phyloP scores from a whole-genome alignment of 169 alveolate genomes.

The Plasmodium gallinaceum region DNA sequence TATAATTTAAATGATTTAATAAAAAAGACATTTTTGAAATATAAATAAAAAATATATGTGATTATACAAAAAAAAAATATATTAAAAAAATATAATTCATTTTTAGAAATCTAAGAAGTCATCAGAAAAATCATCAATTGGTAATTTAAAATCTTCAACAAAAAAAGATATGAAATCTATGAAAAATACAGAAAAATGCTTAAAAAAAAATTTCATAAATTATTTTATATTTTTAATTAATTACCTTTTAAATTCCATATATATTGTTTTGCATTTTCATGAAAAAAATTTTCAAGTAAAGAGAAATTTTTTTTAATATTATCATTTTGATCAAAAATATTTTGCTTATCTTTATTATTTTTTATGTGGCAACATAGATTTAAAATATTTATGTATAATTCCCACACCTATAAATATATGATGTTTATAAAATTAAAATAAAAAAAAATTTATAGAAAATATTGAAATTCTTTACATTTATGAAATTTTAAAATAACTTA shows the following conservation, averaged over 20 bases:
- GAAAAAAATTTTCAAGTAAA: conserved; percentile 23
- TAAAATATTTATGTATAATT: conserved; percentile 25
- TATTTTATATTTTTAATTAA: neutral
- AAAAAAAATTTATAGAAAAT: neutral
- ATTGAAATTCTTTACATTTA: no score
- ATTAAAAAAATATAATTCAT: no score
- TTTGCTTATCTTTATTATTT: conserved; percentile 22
- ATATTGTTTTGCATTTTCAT: conserved; percentile 32
- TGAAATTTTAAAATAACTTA: no score
- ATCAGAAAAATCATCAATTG: conserved; percentile 50
- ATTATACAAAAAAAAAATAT: no score
- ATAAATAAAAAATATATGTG: no score
- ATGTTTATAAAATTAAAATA: no score
- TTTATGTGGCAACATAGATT: conserved; percentile 29
- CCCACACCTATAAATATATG: conserved; percentile 38
- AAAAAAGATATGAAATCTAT: conserved; percentile 53
- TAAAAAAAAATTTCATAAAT: neutral
- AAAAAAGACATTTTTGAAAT: no score
- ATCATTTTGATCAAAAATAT: conserved; percentile 49
- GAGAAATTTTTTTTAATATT: conserved; percentile 49
- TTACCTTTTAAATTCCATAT: conserved; percentile 53
- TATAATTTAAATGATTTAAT: no score
- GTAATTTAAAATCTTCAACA: conserved; percentile 22
- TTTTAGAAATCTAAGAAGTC: conserved; percentile 47
- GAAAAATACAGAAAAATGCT: neutral